These are phyloP conservation scores for Mrakiaceae sp. DNA, from an alignment of 1,284 basidiomycete genomes.

Conservation along the genomic window DNA sequence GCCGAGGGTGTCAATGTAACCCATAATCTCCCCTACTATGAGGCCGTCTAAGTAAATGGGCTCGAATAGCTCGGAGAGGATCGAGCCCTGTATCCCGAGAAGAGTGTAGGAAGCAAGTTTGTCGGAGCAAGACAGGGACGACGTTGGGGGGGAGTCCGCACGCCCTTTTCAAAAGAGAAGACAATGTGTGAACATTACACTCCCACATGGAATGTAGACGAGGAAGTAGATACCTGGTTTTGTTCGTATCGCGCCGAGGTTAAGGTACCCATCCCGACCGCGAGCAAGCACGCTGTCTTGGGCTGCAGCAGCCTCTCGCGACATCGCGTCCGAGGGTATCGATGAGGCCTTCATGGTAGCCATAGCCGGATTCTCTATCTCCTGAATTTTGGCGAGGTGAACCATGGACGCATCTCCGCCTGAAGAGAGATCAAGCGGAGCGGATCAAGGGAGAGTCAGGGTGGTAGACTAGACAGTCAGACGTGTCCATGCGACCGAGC, in stretches of 20 bases:
- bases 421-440: conserved; percentile 27
- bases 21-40: conserved; percentile 56
- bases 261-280: conserved; percentile 64
- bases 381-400: conserved; percentile 58
- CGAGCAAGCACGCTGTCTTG: conserved; percentile 28
- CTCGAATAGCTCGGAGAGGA: conserved; percentile 47
- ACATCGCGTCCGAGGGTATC: too few relatives aligned
- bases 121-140: conserved; percentile 79
- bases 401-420: conserved; percentile 84
- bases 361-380: conserved; percentile 42
- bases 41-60: conserved; percentile 56
- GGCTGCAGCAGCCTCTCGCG: too few relatives aligned
- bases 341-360: conserved; percentile 50
- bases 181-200: not conserved
- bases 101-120: conserved; percentile 76
- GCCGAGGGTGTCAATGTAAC: conserved; percentile 8
- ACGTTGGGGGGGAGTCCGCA: conserved; percentile 65
- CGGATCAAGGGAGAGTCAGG: conserved; percentile 8
- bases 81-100: conserved; percentile 71
- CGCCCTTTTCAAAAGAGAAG: conserved; percentile 34
- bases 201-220: not conserved
- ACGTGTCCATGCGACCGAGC: not conserved
- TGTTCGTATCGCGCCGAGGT: conserved; percentile 65
- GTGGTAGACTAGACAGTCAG: too few relatives aligned
- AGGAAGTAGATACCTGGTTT: conserved; percentile 52